Base-by-base conservation (phyloP, 169 alveolate genomes). In the Babesia gibsoni region DNA sequence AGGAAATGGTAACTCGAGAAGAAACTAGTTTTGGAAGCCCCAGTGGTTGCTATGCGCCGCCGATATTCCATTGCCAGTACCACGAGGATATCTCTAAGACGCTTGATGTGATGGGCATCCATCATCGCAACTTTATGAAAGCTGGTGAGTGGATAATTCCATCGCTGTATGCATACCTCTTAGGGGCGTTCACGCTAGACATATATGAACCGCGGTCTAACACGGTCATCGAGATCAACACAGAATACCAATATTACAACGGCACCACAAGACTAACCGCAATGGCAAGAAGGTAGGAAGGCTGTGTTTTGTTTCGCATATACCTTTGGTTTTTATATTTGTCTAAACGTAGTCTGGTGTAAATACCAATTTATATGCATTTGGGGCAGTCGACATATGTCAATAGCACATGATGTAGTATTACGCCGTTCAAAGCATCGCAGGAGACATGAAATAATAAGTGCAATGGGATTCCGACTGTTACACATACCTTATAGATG, bases 381-480 rank as follows among this genome's bases (percentile, higher is more conserved):
- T 22, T 41, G 14, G 1, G 14, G 14, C 3, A 4, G 18, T 2
- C 18, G 14, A 2, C 5, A 41, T 22, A 22, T 1, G 14, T 41
- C 1, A 3, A 4, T 2, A 2, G 25, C 49, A 4, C 49, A 16
- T 41, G 5, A n/a, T 1, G 25, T 1, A 16, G 14, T 45, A 23
- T n/a, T 7, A 25, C 23, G 33, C 23, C 33, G 16, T 33, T 32
- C 32, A 16, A n/a, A 9, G 10, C 9, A 29, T 18, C 45, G 22
- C 42, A 79, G 92, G 89, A 57, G 92, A 27, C 92, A 87, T 50
- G 87, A 87, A 25, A 54, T 87, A 54, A 74, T 87, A 37, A 43
- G 80, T 5, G 89, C 61, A 22, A 87, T 87, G 92, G 92, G 92
- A 16, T 87, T 72, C 68, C 73, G 77, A 18, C 69, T 87, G 53